A percentile compares a stretch with the other conserved stretches of the same genome.
Conservation (phyloP, 148 eudicot species). For the Pharnaceum exiguum region DNA sequence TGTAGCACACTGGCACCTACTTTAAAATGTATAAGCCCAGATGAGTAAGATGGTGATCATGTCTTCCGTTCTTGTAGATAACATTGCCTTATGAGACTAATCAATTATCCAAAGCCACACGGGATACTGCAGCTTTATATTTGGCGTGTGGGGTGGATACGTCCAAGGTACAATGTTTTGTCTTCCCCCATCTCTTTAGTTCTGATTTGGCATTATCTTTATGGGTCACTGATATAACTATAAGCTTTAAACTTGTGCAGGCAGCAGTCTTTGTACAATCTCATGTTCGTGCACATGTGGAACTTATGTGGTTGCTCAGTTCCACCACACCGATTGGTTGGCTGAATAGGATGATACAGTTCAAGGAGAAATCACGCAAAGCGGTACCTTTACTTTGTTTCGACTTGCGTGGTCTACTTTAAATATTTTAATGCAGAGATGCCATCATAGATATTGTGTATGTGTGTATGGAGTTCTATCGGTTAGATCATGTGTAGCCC, state of each 20-base stretch:
- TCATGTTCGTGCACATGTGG: slow-evolving; percentile 96
- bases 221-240: no score
- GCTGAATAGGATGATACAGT: slow-evolving; percentile 96
- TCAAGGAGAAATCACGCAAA: slow-evolving; percentile 96
- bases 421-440: not conserved
- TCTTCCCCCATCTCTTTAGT: not conserved
- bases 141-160: slow-evolving; percentile 92
- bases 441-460: not conserved
- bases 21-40: no score
- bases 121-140: slow-evolving; percentile 90
- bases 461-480: no score
- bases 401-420: not conserved
- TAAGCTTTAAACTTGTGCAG: slow-evolving; percentile 35
- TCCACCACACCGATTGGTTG: slow-evolving; percentile 95
- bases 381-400: slow-evolving; percentile 38
- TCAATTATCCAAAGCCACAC: slow-evolving; percentile 71
- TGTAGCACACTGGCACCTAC: no score
- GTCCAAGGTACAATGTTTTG: slow-evolving; percentile 55
- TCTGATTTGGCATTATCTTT: not conserved
- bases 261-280: slow-evolving; percentile 97
- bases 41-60: no score
- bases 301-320: slow-evolving; percentile 96
- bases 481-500: no score
- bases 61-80: slow-evolving; percentile 50
- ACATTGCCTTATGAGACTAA: slow-evolving; percentile 82